Evolutionary conservation across 495 filamentous ascomycete species (phyloP), one percentile per base, ranked within the genome.

Genomic region (Lichina pygmaea): DNA sequence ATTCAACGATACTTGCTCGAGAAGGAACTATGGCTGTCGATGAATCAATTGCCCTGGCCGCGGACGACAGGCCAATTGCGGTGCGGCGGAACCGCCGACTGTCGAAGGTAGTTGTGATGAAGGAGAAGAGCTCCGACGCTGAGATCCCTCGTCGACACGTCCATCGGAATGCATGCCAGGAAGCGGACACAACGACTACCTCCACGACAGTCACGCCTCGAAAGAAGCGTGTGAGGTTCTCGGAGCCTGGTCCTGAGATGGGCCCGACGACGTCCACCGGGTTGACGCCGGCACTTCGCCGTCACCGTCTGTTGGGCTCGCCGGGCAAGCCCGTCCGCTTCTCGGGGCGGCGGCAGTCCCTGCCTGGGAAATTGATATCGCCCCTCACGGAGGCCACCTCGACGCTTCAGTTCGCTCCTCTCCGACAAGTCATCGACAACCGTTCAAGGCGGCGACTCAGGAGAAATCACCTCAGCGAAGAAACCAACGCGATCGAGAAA

Each of bases 391-490:
- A n/a, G 32, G 58, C 48, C 48, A 52, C 46, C 50, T 46, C 52
- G 17, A 65, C 67, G 49, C 30, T 77, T 0, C 72, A 78, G 48
- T 80, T 82, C 49, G 67, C 68, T 3, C 76, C 81, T 0, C 60
- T 85, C 33, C 65, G 71, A n/a, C 72, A 80, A 30, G 67, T 78
- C 6, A 56, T 86, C 17, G 77, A 83, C 51, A 63, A 64, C 17
- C 70, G 81, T n/a, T 66, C 71, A n/a, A 73, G 75, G 54, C 71
- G 81, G 17, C 68, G 79, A 41, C 66, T 85, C 24, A 66, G 72
- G 11, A 71, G 80, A 16, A 73, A 75, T 49, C 73, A 78, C 31
- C 57, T 89, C 34, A 81, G 77, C 50, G 72, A 83, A 53, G 79
- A 85, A 55, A 68, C 81, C 49, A 84, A 79, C 56, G 59, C 57